Conservation (phyloP, 2,329 filamentous ascomycete species). For the Allantophomopsis cytisporea region DNA sequence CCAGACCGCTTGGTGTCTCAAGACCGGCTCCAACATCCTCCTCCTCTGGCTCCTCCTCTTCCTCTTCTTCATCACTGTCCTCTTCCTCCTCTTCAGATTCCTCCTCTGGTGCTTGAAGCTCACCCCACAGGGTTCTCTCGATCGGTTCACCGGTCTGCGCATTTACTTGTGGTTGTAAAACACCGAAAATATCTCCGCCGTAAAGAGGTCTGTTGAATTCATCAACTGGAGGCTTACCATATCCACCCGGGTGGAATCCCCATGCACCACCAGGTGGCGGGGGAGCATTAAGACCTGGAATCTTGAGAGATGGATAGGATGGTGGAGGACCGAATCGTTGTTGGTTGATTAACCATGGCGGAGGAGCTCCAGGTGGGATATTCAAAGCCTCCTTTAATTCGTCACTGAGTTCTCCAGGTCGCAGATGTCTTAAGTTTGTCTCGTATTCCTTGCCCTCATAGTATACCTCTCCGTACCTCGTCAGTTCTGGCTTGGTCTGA, state of each 20-base stretch:
- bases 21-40: slow-evolving; percentile 51
- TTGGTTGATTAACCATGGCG: slow-evolving; percentile 95
- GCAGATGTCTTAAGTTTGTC: slow-evolving; percentile 81
- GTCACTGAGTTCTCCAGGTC: slow-evolving; percentile 81
- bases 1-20: slow-evolving; percentile 64
- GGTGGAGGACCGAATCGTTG: slow-evolving; percentile 88
- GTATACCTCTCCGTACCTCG: slow-evolving; percentile 95
- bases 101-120: slow-evolving; percentile 69
- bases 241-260: slow-evolving; percentile 93
- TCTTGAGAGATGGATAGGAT: slow-evolving; percentile 89
- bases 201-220: slow-evolving; percentile 86
- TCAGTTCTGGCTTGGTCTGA: slow-evolving; percentile 89
- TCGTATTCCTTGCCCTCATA: slow-evolving; percentile 98
- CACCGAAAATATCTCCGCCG: slow-evolving; percentile 88
- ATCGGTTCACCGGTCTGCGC: slow-evolving; percentile 61
- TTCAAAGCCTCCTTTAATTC: slow-evolving; percentile 84
- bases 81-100: slow-evolving; percentile 60
- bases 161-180: slow-evolving; percentile 48
- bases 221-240: slow-evolving; percentile 90
- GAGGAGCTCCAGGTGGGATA: slow-evolving; percentile 84
- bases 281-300: slow-evolving; percentile 87
- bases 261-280: slow-evolving; percentile 80
- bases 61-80: slow-evolving; percentile 59
- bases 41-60: slow-evolving; percentile 47
- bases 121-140: slow-evolving; percentile 84